Percentiles rank a stretch among this genome's conserved stretches.
Evolutionary conservation across 441 rosid species (phyloP).

Genomic region (Adansonia gregorii): DNA sequence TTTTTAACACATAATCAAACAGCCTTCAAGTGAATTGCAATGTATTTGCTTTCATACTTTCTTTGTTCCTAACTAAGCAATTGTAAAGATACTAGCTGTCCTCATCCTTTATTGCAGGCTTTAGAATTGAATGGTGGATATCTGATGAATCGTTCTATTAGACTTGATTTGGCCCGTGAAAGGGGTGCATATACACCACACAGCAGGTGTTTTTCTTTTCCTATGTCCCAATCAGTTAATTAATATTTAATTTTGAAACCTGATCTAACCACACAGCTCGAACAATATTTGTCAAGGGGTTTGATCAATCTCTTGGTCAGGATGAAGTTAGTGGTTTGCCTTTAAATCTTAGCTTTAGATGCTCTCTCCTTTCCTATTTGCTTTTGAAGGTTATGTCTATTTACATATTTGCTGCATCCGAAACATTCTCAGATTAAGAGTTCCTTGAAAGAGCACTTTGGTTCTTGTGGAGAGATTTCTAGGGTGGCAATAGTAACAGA

Average conservation of each 20-base stretch:
- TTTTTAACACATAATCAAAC: not conserved
- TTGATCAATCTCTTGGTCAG: constrained; percentile 51
- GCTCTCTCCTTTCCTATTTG: not conserved
- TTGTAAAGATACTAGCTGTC: not conserved
- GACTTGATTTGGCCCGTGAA: constrained; percentile 71
- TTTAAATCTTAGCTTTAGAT: not conserved
- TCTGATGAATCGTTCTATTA: constrained; percentile 55
- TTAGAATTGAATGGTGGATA: constrained; percentile 55
- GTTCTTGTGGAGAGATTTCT: constrained; percentile 66
- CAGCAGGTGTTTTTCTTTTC: constrained; percentile 49
- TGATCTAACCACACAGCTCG: constrained; percentile 18
- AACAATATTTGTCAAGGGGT: constrained; percentile 62
- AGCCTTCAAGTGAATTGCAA: not conserved
- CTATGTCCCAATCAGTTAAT: not conserved
- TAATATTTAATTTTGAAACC: not conserved
- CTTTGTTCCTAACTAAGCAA: not conserved
- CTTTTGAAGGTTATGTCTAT: not conserved
- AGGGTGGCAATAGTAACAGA: constrained; percentile 66
- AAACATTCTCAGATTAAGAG: constrained; percentile 48
- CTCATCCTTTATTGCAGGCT: constrained; percentile 48
- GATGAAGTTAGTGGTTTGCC: constrained; percentile 47
- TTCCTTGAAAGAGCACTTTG: constrained; percentile 59
- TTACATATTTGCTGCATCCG: not conserved
- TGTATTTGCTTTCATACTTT: too few species aligned
- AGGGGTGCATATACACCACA: constrained; percentile 63